phyloP scores from a whole-genome alignment of 2,329 filamentous ascomycete genomes.

The Neoarthrinium moseri region DNA sequence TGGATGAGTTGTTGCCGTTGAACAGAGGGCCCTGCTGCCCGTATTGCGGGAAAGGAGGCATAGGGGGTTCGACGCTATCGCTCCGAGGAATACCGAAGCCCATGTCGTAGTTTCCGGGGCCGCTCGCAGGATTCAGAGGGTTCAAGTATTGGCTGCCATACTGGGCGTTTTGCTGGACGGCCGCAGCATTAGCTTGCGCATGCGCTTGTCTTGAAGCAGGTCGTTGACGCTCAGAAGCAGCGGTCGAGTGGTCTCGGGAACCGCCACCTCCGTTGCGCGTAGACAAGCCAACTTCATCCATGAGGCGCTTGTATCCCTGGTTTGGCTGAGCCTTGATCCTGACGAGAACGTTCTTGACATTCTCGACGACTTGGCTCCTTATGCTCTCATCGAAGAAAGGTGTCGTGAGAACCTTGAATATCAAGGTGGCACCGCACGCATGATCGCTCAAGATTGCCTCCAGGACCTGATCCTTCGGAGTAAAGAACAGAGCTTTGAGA shows the following conservation, averaged over 20 bases:
- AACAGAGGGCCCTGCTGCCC: conserved; percentile 53
- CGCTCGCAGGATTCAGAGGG: conserved; percentile 40
- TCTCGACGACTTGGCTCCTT: conserved; percentile 84
- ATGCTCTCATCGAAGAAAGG: conserved; percentile 96
- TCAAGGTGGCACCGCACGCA: conserved; percentile 87
- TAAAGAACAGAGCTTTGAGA: conserved; percentile 89
- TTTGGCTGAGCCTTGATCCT: conserved; percentile 90
- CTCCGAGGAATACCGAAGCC: conserved; percentile 50
- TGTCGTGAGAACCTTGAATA: conserved; percentile 97
- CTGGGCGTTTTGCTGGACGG: conserved; percentile 33
- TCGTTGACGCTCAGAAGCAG: conserved; percentile 51
- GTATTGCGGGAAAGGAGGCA: conserved; percentile 50
- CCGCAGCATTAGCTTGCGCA: conserved; percentile 24
- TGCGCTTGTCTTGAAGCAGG: conserved; percentile 55
- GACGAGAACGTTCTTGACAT: conserved; percentile 83
- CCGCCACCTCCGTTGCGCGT: conserved; percentile 48
- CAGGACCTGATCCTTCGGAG: conserved; percentile 77
- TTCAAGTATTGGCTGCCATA: conserved; percentile 54
- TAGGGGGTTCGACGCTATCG: conserved; percentile 50
- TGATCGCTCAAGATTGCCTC: conserved; percentile 91
- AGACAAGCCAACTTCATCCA: conserved; percentile 96
- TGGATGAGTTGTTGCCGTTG: conserved; percentile 41
- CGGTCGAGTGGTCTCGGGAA: conserved; percentile 45
- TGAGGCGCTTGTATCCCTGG: conserved; percentile 96
- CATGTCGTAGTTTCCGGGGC: conserved; percentile 47